Evolutionary conservation across 2,329 filamentous ascomycete genomes (phyloP), one percentile per base, ranked within the genome.

Genomic region (Botrytis aclada): DNA sequence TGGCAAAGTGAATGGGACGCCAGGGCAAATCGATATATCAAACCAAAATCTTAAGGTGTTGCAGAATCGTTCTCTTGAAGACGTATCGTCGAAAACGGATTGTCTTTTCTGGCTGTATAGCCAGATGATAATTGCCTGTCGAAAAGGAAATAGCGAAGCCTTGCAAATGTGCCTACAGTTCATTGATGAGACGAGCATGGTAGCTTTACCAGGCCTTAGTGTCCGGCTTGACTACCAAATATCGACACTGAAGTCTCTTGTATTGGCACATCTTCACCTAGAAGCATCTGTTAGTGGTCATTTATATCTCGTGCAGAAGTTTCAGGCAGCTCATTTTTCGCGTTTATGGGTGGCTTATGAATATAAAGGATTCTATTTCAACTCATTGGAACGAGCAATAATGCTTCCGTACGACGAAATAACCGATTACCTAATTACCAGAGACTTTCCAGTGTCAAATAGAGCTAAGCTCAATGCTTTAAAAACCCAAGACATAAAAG

Each of bases 81-180:
- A n/a, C 0, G 25, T n/a, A n/a, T 51, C 25, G 10, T 51, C 47
- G 4, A 51, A 51, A n/a, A n/a, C 10, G 22, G 47, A 51, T 10
- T 51, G 47, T n/a, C 47, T 51, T 51, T 51, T 51, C 25, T 51
- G 22, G 25, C 10, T 51, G 0, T 51, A 51, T 51, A n/a, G 22
- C 22, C 22, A 51, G 47, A 51, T 51, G 10, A 5, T 51, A n/a
- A 51, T 51, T 12, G 25, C 47, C 10, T 51, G 22, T 14, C 10
- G 10, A n/a, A 2, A 14, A 51, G 47, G 47, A 14, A 51, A 25
- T 0, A 6, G 4, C 10, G 10, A n/a, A n/a, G 2, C 2, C 10
- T 12, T 51, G 4, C 1, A 3, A 5, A 14, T 14, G 6, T 51
- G 47, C 10, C 0, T 51, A 1, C 0, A 51, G 1, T n/a, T n/a